Conservation (phyloP, 306 rosid species). For the Vigna hirtella region DNA sequence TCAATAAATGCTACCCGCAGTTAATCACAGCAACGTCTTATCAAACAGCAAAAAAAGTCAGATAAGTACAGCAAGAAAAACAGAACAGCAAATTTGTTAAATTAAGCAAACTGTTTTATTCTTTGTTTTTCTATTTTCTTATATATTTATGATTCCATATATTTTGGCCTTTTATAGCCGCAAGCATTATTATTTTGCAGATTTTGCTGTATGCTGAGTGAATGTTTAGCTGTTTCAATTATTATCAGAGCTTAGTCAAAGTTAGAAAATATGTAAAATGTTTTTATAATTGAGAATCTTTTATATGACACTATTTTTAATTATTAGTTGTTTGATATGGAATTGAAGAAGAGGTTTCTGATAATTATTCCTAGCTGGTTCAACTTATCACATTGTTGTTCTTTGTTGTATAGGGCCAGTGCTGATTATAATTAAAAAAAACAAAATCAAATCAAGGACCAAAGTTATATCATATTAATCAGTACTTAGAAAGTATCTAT, state of each 20-base stretch:
- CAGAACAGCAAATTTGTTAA: neutral
- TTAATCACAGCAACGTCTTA: slow-evolving; percentile 40
- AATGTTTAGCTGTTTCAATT: neutral
- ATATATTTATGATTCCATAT: neutral
- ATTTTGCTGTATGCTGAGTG: neutral
- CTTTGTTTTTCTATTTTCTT: neutral
- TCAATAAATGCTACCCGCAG: neutral
- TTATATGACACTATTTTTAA: neutral
- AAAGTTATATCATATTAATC: no score
- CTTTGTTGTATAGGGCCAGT: neutral
- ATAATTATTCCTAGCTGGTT: neutral
- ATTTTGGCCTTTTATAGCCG: neutral
- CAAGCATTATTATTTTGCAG: neutral
- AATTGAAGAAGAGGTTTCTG: neutral
- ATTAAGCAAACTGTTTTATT: neutral
- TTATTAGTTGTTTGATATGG: neutral
- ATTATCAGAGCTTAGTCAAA: no score
- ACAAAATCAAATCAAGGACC: no score
- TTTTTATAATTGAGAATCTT: neutral
- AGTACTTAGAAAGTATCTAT: no score
- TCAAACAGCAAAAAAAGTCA: slow-evolving; percentile 24
- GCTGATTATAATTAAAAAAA: no score
- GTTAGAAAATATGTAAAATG: neutral
- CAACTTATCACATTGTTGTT: neutral
- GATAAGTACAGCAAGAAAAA: slow-evolving; percentile 9